These are phyloP conservation scores for Sporothrix globosa DNA, from an alignment of 2,329 filamentous ascomycete species.

Conservation along the genomic window DNA sequence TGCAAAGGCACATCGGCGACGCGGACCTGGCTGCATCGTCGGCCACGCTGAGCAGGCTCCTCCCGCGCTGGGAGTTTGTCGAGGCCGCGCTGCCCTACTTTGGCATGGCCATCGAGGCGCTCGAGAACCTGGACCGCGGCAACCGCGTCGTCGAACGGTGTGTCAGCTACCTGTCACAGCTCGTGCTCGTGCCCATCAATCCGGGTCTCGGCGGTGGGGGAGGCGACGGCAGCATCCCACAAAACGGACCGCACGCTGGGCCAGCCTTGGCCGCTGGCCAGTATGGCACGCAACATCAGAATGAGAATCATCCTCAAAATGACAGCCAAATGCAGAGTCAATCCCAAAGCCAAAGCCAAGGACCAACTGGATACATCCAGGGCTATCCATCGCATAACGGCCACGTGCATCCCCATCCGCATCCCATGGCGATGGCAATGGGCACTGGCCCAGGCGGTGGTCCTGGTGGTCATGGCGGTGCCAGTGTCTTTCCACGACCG, in stretches of 20 bases:
- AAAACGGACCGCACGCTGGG: neutral
- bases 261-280: neutral
- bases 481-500: neutral
- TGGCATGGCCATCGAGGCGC: slow-evolving; percentile 31
- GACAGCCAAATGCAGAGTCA: neutral
- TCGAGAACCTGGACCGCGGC: slow-evolving; percentile 27
- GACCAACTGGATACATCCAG: neutral
- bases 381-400: slow-evolving; percentile 5
- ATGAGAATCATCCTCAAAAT: too few species aligned
- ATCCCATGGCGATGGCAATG: neutral
- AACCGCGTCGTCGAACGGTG: slow-evolving; percentile 31
- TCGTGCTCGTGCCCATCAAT: slow-evolving; percentile 24
- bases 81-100: slow-evolving; percentile 26
- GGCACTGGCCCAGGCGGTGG: neutral
- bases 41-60: neutral
- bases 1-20: neutral
- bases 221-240: neutral
- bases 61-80: slow-evolving; percentile 22
- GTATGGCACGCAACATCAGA: neutral
- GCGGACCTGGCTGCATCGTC: neutral
- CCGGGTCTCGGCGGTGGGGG: neutral
- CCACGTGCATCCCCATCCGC: neutral
- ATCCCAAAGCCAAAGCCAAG: neutral
- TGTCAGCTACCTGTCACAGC: slow-evolving; percentile 30
- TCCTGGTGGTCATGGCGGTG: neutral